Evolutionary conservation across 1,284 basidiomycete genomes (phyloP), one percentile per base, ranked within the genome.

Genomic region (Ustilago hordei): DNA sequence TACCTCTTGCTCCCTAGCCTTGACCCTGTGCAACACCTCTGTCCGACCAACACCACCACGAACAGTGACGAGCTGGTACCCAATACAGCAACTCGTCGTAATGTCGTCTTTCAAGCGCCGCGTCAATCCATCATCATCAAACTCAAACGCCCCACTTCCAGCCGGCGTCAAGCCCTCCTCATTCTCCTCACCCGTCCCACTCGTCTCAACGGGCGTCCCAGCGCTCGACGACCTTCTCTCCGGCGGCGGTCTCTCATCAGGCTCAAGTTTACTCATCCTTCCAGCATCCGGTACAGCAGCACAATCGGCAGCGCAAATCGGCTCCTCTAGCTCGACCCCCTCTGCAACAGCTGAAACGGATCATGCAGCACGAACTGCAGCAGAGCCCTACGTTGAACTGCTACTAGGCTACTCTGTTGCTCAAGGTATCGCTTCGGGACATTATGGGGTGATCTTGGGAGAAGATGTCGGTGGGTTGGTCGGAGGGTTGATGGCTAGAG

Each of bases 141-240:
- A 65, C 48, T 36, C 73, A 13, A 17, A 50, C 86, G 88, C 76
- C 62, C 86, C 39, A 72, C 87, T 70, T 5, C 87, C 89, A 3
- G 50, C 70, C 5, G 93, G 93, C 8, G 92, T 93, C 34, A 91
- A 91, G 23, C 82, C 89, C 15, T 93, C 91, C 4, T 89, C 91
- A 6, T 89, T 89, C 39, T 90, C 91, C 1, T 87, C 90, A 13
- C 88, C 90, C 11, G 91, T 91, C 0, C 86, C 89, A 43, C 88
- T 93, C 69, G 90, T 92, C 19, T 95, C 95, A 0, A 94, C 93
- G 4, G 97, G 96, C 2, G 91, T 98, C 6, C 91, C 94, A 13
- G 95, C 95, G 5, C 89, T 99, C n/a, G 96, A 99, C 86, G 97
- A 99, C 84, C 90, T 98, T 66, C 90, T 98, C 38, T 95, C 94